A percentile compares a stretch with the other conserved stretches of the same genome.
phyloP scores from a whole-genome alignment of 371 early-diverging fungal genomes.

The Fennellomyces sp. region DNA sequence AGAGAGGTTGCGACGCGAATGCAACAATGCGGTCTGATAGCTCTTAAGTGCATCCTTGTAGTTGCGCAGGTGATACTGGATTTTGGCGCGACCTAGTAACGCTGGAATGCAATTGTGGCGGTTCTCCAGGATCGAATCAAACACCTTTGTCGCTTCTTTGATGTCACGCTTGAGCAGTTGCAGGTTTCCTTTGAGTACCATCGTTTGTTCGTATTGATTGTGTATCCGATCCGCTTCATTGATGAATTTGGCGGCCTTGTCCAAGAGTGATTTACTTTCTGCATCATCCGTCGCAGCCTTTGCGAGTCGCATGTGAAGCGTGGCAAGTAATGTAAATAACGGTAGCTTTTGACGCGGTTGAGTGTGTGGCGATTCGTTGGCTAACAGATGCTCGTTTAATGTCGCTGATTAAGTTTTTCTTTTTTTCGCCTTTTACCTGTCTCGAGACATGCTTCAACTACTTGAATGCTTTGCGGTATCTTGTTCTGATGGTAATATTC shows the following conservation, averaged over 20 bases:
- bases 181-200: slow-evolving; percentile 70
- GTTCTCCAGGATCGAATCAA: slow-evolving; percentile 63
- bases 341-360: slow-evolving; percentile 67
- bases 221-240: slow-evolving; percentile 78
- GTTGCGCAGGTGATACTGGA: slow-evolving; percentile 58
- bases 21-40: slow-evolving; percentile 77
- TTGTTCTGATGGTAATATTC: slow-evolving; percentile 78
- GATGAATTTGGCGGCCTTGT: slow-evolving; percentile 68
- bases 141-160: slow-evolving; percentile 72
- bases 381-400: too few relatives aligned
- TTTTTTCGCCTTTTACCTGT: slow-evolving; percentile 34
- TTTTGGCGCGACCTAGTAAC: slow-evolving; percentile 74
- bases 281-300: slow-evolving; percentile 38
- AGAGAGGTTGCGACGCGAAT: slow-evolving; percentile 49
- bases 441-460: slow-evolving; percentile 63
- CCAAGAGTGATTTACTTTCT: slow-evolving; percentile 59
- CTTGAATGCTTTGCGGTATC: slow-evolving; percentile 61
- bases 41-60: slow-evolving; percentile 65
- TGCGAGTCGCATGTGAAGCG: slow-evolving; percentile 67
- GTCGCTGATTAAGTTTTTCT: not conserved
- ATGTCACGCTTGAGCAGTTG: slow-evolving; percentile 60
- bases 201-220: slow-evolving; percentile 66
- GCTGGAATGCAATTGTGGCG: slow-evolving; percentile 76
- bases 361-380: slow-evolving; percentile 50
- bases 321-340: slow-evolving; percentile 66